phyloP scores from a whole-genome alignment of 305 asterid species.

The Salvia sclarea region DNA sequence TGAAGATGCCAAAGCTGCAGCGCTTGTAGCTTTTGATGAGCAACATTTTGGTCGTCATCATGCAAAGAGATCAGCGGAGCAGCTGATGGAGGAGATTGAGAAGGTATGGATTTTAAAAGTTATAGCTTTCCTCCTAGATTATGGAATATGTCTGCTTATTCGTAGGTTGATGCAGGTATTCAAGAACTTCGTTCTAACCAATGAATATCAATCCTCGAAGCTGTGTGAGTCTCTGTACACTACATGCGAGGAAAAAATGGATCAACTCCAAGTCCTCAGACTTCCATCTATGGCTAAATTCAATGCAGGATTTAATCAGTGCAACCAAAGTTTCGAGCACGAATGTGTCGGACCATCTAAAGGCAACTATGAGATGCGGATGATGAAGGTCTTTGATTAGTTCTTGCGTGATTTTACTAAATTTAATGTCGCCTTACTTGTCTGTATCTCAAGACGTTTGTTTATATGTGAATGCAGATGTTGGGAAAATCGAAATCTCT shows the following conservation, averaged over 20 bases:
- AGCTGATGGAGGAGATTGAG: constrained; percentile 76
- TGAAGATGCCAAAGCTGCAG: constrained; percentile 59
- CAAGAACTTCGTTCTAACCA: constrained; percentile 67
- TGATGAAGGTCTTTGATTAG: constrained; percentile 62
- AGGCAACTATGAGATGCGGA: constrained; percentile 78
- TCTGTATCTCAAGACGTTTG: constrained; percentile 18
- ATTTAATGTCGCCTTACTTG: constrained; percentile 16
- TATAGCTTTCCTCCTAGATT: constrained; percentile 8
- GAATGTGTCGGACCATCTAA: constrained; percentile 97
- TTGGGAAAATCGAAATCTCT: constrained; percentile 86
- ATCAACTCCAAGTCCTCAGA: constrained; percentile 91
- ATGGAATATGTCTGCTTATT: constrained; percentile 31
- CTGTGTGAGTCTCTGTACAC: constrained; percentile 81
- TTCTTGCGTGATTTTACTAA: not conserved
- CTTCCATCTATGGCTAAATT: constrained; percentile 99
- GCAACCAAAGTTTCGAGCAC: constrained; percentile 84
- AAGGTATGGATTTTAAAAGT: constrained; percentile 50
- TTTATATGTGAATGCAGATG: constrained; percentile 65
- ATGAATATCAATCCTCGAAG: constrained; percentile 87
- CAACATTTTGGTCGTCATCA: constrained; percentile 98
- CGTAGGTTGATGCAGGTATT: constrained; percentile 55
- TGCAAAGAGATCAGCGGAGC: constrained; percentile 85
- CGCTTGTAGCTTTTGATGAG: constrained; percentile 71
- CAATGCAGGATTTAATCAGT: constrained; percentile 91
- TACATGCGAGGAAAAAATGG: constrained; percentile 94